These are phyloP conservation scores for Zostera marina DNA, from an alignment of 116 monocot genomes.

Conservation along the genomic window DNA sequence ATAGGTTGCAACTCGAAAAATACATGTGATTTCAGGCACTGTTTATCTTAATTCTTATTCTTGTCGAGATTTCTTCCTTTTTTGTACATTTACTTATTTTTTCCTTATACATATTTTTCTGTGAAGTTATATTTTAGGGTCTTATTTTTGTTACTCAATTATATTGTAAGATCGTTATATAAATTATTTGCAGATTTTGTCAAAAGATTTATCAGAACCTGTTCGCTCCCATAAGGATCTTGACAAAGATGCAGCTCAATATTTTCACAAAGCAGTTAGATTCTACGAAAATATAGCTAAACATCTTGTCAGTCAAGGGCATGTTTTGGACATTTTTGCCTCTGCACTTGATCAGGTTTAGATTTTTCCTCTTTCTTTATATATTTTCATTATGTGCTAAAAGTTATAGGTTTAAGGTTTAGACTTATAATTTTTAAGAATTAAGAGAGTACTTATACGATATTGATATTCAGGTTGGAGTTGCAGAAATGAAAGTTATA, in stretches of 20 bases:
- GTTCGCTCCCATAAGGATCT: constrained; percentile 97
- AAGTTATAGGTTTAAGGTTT: too few relatives aligned
- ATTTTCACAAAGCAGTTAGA: constrained; percentile 91
- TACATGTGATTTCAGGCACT: not conserved
- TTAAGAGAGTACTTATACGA: not conserved
- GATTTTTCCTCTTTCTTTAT: not conserved
- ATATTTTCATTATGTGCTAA: not conserved
- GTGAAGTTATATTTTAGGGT: not conserved
- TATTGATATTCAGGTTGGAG: constrained; percentile 51
- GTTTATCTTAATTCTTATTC: not conserved
- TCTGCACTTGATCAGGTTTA: constrained; percentile 92
- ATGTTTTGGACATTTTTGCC: constrained; percentile 91
- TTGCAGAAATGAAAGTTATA: constrained; percentile 97
- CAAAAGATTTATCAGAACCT: constrained; percentile 90
- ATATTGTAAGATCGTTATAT: not conserved
- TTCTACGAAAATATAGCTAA: constrained; percentile 86
- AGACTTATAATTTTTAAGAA: too few relatives aligned
- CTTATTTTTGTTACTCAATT: not conserved
- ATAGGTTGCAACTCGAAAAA: too few relatives aligned
- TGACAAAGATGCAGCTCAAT: constrained; percentile 83
- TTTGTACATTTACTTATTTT: not conserved
- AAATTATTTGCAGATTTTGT: constrained; percentile 61
- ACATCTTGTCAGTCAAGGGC: constrained; percentile 87
- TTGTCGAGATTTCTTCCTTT: not conserved
- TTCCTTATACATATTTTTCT: not conserved